phyloP scores from a whole-genome alignment of 1,284 basidiomycete genomes.

The Pisolithus thermaeus region DNA sequence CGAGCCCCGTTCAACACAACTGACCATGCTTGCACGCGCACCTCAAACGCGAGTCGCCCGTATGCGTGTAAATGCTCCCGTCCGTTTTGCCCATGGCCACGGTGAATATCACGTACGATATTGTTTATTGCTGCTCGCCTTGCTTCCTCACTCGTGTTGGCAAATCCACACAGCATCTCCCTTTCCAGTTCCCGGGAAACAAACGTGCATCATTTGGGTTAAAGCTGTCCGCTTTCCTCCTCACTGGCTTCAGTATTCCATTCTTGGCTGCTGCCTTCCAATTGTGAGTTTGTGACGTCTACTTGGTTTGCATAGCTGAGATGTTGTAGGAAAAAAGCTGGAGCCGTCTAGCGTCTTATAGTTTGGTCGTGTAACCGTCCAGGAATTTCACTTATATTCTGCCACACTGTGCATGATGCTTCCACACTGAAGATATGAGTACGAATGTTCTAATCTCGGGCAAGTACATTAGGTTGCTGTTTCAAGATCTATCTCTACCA shows the following conservation, averaged over 20 bases:
- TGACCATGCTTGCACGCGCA: slow-evolving; percentile 35
- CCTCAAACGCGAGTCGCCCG: slow-evolving; percentile 32
- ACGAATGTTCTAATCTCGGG: neutral
- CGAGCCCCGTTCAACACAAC: neutral
- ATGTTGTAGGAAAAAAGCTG: slow-evolving; percentile 31
- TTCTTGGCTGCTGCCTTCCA: slow-evolving; percentile 59
- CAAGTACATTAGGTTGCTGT: slow-evolving; percentile 5
- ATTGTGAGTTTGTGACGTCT: slow-evolving; percentile 38
- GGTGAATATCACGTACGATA: slow-evolving; percentile 56
- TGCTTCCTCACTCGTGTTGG: slow-evolving; percentile 4
- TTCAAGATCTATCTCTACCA: slow-evolving; percentile 27
- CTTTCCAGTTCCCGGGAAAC: slow-evolving; percentile 58
- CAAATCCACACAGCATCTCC: slow-evolving; percentile 55
- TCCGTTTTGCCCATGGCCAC: slow-evolving; percentile 38
- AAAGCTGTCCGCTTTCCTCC: slow-evolving; percentile 53
- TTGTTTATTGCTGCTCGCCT: neutral
- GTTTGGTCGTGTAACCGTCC: slow-evolving; percentile 7
- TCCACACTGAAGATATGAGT: no score
- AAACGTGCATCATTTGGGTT: slow-evolving; percentile 47
- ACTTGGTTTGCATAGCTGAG: slow-evolving; percentile 6
- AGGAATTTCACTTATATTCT: no score
- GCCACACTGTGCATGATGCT: neutral
- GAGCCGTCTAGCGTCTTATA: slow-evolving; percentile 14
- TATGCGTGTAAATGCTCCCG: slow-evolving; percentile 26
- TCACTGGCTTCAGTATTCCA: slow-evolving; percentile 59